phyloP scores from a whole-genome alignment of 2,329 filamentous ascomycete genomes.

The Trichoderma oligosporum region DNA sequence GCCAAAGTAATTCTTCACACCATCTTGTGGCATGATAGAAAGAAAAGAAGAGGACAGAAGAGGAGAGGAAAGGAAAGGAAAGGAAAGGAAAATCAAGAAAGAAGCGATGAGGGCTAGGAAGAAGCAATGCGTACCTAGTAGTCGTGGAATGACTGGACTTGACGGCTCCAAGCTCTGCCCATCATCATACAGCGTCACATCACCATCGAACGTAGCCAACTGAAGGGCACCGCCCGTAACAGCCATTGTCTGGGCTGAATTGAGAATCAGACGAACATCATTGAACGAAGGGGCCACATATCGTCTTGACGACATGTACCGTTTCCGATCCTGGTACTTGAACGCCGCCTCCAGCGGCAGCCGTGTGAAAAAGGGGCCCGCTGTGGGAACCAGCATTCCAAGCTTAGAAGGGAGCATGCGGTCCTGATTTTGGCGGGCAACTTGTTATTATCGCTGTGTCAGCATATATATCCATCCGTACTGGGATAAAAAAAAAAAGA shows the following conservation, averaged over 20 bases:
- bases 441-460: constrained; percentile 39
- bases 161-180: constrained; percentile 71
- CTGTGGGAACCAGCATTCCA: constrained; percentile 82
- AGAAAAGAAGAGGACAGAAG: background rate
- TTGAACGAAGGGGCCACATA: constrained; percentile 98
- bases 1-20: too few relatives aligned
- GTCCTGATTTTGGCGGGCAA: constrained; percentile 64
- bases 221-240: constrained; percentile 75
- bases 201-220: constrained; percentile 93
- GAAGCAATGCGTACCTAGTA: constrained; percentile 43
- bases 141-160: constrained; percentile 70
- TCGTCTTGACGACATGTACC: constrained; percentile 83
- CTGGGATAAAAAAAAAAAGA: too few relatives aligned
- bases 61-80: background rate
- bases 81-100: background rate
- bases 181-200: constrained; percentile 93
- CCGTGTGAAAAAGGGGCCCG: constrained; percentile 91
- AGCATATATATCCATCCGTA: too few relatives aligned
- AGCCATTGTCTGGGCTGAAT: constrained; percentile 91
- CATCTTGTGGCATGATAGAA: too few relatives aligned
- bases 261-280: constrained; percentile 86
- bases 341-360: constrained; percentile 86
- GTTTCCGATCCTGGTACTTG: constrained; percentile 78
- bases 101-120: fast-evolving
- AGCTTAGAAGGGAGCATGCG: constrained; percentile 77